Evolutionary conservation across 1,284 basidiomycete genomes (phyloP).

Genomic region (Fomitopsis pinicola): DNA sequence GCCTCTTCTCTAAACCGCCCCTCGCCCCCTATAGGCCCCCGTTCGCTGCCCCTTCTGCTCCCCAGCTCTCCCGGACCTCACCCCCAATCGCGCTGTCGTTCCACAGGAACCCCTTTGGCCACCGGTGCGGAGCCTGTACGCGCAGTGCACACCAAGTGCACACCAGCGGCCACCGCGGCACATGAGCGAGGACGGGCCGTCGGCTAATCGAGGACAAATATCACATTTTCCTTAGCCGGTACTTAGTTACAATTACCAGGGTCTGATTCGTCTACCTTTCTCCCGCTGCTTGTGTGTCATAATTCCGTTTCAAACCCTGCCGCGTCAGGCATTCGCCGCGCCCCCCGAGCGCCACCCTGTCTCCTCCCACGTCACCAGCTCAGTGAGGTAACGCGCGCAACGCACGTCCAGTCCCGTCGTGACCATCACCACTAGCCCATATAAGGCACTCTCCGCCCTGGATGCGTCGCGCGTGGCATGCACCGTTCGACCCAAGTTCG

Average conservation of each 20-base stretch:
- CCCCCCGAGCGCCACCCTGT: background rate
- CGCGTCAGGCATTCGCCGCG: background rate
- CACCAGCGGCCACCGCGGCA: background rate
- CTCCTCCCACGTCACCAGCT: background rate
- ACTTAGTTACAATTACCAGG: background rate
- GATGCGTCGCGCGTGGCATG: background rate
- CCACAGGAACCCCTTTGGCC: background rate
- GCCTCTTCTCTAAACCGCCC: background rate
- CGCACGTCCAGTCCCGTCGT: slow-evolving; percentile 5
- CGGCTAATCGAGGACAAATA: background rate
- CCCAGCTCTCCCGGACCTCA: background rate
- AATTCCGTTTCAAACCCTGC: background rate
- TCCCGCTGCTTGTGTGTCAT: background rate
- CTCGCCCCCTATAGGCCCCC: background rate
- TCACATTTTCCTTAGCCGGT: background rate
- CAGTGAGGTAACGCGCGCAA: slow-evolving; percentile 2
- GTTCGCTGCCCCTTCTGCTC: background rate
- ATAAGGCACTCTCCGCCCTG: slow-evolving; percentile 3
- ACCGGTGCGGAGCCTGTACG: too few species aligned
- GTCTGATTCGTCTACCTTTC: background rate
- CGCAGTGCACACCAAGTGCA: background rate
- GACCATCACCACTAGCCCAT: slow-evolving; percentile 7
- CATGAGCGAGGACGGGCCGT: background rate
- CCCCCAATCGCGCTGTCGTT: background rate
- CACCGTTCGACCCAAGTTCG: background rate